These are phyloP conservation scores for Populus deltoides DNA, from an alignment of 345 rosid genomes.

Conservation along the genomic window DNA sequence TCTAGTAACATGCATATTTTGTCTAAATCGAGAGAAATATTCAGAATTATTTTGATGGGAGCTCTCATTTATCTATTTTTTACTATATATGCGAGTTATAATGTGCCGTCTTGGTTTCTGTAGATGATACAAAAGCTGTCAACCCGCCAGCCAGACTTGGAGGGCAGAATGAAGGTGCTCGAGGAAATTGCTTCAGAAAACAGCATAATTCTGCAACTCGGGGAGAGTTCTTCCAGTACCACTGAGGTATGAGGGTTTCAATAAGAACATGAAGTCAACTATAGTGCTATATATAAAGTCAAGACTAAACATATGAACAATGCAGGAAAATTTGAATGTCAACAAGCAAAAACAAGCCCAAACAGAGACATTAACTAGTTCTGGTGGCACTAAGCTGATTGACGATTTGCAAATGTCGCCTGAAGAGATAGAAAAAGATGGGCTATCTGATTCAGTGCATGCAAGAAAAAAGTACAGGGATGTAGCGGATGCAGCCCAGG, in stretches of 20 bases:
- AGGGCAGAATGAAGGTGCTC: slow-evolving; percentile 56
- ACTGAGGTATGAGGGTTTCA: slow-evolving; percentile 38
- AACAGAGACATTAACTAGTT: slow-evolving; percentile 5
- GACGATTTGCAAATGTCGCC: background rate
- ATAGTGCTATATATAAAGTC: background rate
- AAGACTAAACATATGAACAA: background rate
- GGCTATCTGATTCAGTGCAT: slow-evolving; percentile 33
- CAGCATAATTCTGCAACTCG: slow-evolving; percentile 49
- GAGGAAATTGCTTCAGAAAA: slow-evolving; percentile 72
- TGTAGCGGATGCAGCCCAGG: slow-evolving; percentile 95
- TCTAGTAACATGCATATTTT: background rate
- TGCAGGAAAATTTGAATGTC: slow-evolving; percentile 33
- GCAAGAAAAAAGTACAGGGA: slow-evolving; percentile 61
- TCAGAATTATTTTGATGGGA: no score
- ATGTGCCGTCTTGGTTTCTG: background rate
- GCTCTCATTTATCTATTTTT: no score
- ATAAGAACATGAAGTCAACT: background rate
- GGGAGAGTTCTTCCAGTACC: slow-evolving; percentile 31
- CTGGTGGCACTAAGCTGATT: slow-evolving; percentile 16
- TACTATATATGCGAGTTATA: no score
- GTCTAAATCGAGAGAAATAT: background rate
- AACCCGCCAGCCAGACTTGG: slow-evolving; percentile 49
- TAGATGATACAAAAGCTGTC: slow-evolving; percentile 64
- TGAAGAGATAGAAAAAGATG: slow-evolving; percentile 20
- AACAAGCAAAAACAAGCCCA: background rate